These are phyloP conservation scores for Stachybotrys elegans DNA, from an alignment of 2,329 filamentous ascomycete genomes.

Conservation along the genomic window DNA sequence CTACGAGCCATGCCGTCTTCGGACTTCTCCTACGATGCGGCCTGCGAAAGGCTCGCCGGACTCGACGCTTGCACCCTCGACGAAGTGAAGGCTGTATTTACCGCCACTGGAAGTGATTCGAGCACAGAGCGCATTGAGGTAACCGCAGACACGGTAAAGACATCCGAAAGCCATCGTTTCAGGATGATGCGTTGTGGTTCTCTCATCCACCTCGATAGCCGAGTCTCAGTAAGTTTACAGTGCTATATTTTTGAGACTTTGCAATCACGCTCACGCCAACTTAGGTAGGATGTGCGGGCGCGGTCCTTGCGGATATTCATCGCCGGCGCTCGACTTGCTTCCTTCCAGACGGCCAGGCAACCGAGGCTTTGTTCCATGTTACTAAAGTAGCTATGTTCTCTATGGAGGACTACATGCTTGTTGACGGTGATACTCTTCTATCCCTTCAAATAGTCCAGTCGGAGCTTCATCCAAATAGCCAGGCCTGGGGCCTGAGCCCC, in stretches of 20 bases:
- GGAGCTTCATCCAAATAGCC: conserved; percentile 76
- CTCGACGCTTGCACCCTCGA: conserved; percentile 15
- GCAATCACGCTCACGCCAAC: conserved; percentile 7
- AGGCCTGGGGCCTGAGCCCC: conserved; percentile 56
- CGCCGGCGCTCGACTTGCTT: conserved; percentile 54
- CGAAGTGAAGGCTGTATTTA: conserved; percentile 14
- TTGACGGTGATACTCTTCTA: conserved; percentile 73
- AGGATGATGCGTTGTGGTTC: conserved; percentile 64
- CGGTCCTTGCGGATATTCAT: conserved; percentile 73
- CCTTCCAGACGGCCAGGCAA: conserved; percentile 53
- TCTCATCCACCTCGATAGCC: conserved; percentile 69
- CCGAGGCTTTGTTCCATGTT: conserved; percentile 50
- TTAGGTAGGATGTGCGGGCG: conserved; percentile 78
- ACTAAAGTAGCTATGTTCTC: conserved; percentile 69
- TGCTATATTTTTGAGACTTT: neutral
- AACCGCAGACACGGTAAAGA: conserved; percentile 29
- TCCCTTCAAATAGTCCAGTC: conserved; percentile 82
- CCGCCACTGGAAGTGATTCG: conserved; percentile 7
- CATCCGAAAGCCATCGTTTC: conserved; percentile 46
- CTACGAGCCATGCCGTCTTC: conserved; percentile 64
- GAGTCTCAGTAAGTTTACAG: conserved; percentile 50
- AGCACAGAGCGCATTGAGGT: conserved; percentile 23
- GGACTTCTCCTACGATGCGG: conserved; percentile 67
- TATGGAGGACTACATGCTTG: conserved; percentile 62
- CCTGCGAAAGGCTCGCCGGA: conserved; percentile 59